phyloP scores from a whole-genome alignment of 345 rosid species.

The Odontarrhena argentea region DNA sequence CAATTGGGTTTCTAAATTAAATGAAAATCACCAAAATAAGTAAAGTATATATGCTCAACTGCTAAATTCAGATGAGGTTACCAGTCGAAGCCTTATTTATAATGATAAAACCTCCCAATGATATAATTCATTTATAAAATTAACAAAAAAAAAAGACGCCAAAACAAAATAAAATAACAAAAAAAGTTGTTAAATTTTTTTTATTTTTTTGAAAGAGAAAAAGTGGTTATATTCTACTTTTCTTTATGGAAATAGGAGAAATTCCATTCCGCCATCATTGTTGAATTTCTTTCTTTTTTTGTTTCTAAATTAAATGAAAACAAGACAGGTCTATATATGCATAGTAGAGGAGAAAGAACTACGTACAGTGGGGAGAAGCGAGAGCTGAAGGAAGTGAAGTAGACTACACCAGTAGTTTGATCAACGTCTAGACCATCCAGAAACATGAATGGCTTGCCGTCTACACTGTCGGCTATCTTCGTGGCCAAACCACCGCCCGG shows the following conservation, averaged over 20 bases:
- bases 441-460: conserved; percentile 41
- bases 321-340: neutral
- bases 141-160: no score
- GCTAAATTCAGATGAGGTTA: no score
- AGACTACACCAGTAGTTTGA: conserved; percentile 42
- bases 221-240: no score
- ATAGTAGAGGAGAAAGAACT: neutral
- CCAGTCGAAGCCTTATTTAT: no score
- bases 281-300: no score
- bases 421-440: conserved; percentile 50
- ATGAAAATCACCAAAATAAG: no score
- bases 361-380: conserved; percentile 36
- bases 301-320: neutral
- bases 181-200: neutral
- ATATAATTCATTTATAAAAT: no score
- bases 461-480: conserved; percentile 37
- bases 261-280: neutral
- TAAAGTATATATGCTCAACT: no score
- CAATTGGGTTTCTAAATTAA: no score
- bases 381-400: conserved; percentile 51
- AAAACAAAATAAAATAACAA: neutral
- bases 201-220: no score
- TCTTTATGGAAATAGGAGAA: no score
- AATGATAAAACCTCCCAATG: no score
- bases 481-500: conserved; percentile 49